Percentiles rank a stretch among this genome's conserved stretches.
These are phyloP conservation scores for Cutaneotrichosporon cutaneum DNA, from an alignment of 1,284 basidiomycete species.

Conservation along the genomic window DNA sequence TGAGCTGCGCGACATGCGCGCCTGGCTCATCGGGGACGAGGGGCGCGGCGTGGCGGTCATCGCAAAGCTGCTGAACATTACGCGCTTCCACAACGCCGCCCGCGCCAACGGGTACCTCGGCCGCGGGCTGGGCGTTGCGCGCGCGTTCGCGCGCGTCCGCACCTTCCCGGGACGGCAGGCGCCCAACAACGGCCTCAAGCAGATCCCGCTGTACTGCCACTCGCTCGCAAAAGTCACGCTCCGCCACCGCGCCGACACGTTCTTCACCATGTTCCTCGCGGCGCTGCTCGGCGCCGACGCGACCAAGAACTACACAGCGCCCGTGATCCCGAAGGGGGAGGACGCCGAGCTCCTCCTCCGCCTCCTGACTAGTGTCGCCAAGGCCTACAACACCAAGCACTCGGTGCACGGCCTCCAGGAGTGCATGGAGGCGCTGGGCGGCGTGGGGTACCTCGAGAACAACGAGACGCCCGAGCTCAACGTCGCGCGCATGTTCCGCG, in stretches of 20 bases:
- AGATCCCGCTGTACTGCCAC: constrained; percentile 55
- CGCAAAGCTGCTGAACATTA: constrained; percentile 71
- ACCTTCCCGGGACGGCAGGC: constrained; percentile 51
- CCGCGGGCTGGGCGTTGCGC: constrained; percentile 64
- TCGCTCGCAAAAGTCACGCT: constrained; percentile 63
- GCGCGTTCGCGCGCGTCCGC: constrained; percentile 63
- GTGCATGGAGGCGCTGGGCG: constrained; percentile 71
- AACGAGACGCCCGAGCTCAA: constrained; percentile 58
- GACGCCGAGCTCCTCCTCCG: constrained; percentile 62
- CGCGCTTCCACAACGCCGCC: constrained; percentile 59
- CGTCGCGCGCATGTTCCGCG: constrained; percentile 56
- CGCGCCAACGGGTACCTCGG: constrained; percentile 57
- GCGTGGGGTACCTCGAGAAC: constrained; percentile 81
- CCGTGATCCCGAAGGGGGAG: constrained; percentile 17
- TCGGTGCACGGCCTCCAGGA: constrained; percentile 66
- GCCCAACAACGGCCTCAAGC: constrained; percentile 56
- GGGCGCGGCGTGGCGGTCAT: constrained; percentile 70
- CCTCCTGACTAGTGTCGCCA: constrained; percentile 67
- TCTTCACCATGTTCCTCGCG: constrained; percentile 63
- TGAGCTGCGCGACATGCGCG: constrained; percentile 62
- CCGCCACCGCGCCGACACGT: constrained; percentile 65
- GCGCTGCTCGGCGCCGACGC: constrained; percentile 65
- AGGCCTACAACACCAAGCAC: constrained; percentile 69
- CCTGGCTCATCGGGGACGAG: constrained; percentile 63
- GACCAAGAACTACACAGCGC: constrained; percentile 50